Base-by-base conservation (phyloP, 371 early-diverging fungal genomes). In the Saksenaea vasiformis region DNA sequence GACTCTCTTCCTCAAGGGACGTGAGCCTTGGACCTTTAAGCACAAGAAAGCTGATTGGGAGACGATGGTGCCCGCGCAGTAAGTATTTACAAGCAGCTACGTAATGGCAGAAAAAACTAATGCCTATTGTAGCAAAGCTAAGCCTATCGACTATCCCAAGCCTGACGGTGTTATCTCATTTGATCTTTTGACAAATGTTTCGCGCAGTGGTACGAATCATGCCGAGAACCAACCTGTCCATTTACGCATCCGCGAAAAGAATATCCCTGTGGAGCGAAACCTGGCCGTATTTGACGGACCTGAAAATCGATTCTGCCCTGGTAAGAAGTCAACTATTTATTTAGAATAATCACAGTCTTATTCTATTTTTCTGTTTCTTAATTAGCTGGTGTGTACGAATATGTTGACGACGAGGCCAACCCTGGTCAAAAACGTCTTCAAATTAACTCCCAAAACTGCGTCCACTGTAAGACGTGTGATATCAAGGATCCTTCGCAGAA, bases 381-480 rank as follows among this genome's bases (percentile, higher is more conserved):
- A 43, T n/a, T 61, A 90, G 98, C 99, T 15, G 98, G 97, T 58
- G 99, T 98, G 3, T 98, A 98, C 76, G 99, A 98, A 83, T 98
- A 93, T 76, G 92, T 98, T 0, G 98, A 97, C 10, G 93, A 95
- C 65, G 97, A 95, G 65, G 81, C 80, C 17, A 87, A 88, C 28
- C 91, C 94, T 5, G 95, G 93, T 5, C 65, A 88, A 62, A 93
- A 97, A 83, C 85, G 96, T n/a, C 90, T 98, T 71, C 97, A 98
- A 81, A 97, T 98, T 79, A 98, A 99, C 79, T 89, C 95, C 35
- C 93, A 93, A 72, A 99, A 99, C 82, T 99, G 99, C 79, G 92
- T 99, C 60, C 99, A 99, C 76, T 99, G 99, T 87, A 99, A 99
- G 87, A 99, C 99, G 0, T 99, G 99, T 73, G 98, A 99, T 74